These are phyloP conservation scores for Carpinus fangiana DNA, from an alignment of 306 rosid species.

Conservation along the genomic window DNA sequence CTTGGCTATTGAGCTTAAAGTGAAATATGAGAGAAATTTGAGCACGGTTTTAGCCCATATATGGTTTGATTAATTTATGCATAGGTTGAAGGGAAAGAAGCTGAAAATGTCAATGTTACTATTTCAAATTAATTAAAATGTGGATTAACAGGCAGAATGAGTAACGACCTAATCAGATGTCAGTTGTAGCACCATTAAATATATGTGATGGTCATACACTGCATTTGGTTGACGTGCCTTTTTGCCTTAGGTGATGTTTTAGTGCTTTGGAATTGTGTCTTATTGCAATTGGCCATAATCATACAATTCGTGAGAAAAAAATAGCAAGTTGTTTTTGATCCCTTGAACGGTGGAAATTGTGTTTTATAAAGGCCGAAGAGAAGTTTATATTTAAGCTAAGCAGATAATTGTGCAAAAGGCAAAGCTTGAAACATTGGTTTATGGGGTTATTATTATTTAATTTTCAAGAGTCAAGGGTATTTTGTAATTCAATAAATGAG, in stretches of 20 bases:
- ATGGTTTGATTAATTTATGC: neutral
- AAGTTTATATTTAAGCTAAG: neutral
- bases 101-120: neutral
- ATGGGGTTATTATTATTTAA: too few species aligned
- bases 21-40: neutral
- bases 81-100: neutral
- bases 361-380: neutral
- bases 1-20: neutral
- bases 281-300: neutral
- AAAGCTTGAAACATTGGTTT: too few species aligned
- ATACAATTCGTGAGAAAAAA: neutral
- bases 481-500: too few species aligned
- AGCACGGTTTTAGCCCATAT: neutral
- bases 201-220: neutral
- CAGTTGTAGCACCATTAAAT: neutral
- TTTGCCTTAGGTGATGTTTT: neutral
- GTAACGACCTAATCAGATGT: neutral
- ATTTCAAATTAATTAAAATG: neutral
- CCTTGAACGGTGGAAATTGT: neutral
- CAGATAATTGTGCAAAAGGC: too few species aligned
- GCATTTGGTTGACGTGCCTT: neutral
- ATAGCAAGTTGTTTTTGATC: neutral
- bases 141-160: neutral
- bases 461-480: too few species aligned
- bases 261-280: neutral